Base-by-base conservation (phyloP, 305 asterid species). In the Solanum hybrid region DNA sequence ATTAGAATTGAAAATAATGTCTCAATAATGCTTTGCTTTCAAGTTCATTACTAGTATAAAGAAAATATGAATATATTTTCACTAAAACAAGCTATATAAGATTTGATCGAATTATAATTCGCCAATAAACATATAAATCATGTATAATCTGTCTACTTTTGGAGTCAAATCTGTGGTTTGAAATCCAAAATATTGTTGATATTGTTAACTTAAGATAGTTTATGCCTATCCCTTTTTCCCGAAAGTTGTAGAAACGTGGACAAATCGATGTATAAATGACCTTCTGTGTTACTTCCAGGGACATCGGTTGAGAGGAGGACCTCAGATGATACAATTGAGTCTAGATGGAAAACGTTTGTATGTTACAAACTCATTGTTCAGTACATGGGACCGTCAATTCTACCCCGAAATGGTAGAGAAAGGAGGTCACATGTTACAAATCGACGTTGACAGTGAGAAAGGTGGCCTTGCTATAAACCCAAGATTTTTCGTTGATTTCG, bases 241-340 rank as follows among this genome's bases (percentile, higher is more conserved):
- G 29, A 10, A 20, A 3, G 20, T 2, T 51, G 36, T 3, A 15
- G 37, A 51, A 29, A 20, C 4, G 20, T 29, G 29, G 29, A 84
- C 38, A 29, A 38, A 17, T 51, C 75, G n/a, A 31, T 17, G 7
- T 27, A 27, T 84, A 20, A 84, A 31, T 17, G 76, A 10, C 39
- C 22, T 29, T 29, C 0, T 31, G 75, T 6, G 61, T 31, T 51
- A 84, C 33, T 29, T 68, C n/a, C 86, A 97, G 99, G 99, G 98
- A 85, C 96, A 94, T 87, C 89, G 90, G 88, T 87, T 97, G 91
- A 93, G 98, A 93, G 99, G 99, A 88, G 99, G 99, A 10, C 98
- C 99, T 26, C 99, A 97, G 91, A 97, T 97, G 99, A 97, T 97
- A 91, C 99, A 97, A 91, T 94, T 97, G 95, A 97, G 98, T 89